Base-by-base conservation (phyloP, 495 filamentous ascomycete species). In the Chaetomium cochliodes region DNA sequence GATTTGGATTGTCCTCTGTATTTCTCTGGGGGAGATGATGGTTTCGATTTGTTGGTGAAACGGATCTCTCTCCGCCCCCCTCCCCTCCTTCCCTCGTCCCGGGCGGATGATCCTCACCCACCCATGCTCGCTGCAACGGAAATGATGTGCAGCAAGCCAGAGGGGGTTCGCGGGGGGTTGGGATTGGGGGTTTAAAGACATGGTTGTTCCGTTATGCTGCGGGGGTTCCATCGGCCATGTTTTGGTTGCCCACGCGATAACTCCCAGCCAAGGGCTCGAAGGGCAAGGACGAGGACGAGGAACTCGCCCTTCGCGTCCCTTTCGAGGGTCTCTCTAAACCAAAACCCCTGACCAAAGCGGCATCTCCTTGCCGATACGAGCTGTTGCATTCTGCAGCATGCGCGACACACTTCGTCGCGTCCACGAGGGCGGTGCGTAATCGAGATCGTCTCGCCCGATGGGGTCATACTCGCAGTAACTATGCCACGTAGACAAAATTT, bases 71-170 rank as follows among this genome's bases (percentile, higher is more conserved):
- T 41, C 12, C 13, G 2, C 8, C 58, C 44, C 55, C 50, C 42
- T 12, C 9, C 33, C 33, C 33, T 11, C 5, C 33, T 8, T 37
- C 9, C 33, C 33, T 37, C 33, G 6, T 12, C 33, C 33, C 33
- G 33, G 37, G 55, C 55, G 22, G 55, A n/a, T 23, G 44, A 63
- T 47, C 28, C 59, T 28, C 51, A 42, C 44, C 33, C 51, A 60
- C 51, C 64, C 64, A 60, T 63, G 67, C 58, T 65, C 26, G 64
- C 63, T 66, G 64, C 64, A 64, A 51, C 57, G 57, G 62, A 54
- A 63, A 69, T 69, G 67, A 69, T 69, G 67, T 66, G 67, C 67
- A 69, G 64, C 51, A 69, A 11, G 62, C 44, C 56, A 56, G 16
- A 56, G 8, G 23, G 33, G 20, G 30, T 41, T 39, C 30, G 30